Base-by-base conservation (phyloP, 805 yeast genomes). In the Starmerella vitae region DNA sequence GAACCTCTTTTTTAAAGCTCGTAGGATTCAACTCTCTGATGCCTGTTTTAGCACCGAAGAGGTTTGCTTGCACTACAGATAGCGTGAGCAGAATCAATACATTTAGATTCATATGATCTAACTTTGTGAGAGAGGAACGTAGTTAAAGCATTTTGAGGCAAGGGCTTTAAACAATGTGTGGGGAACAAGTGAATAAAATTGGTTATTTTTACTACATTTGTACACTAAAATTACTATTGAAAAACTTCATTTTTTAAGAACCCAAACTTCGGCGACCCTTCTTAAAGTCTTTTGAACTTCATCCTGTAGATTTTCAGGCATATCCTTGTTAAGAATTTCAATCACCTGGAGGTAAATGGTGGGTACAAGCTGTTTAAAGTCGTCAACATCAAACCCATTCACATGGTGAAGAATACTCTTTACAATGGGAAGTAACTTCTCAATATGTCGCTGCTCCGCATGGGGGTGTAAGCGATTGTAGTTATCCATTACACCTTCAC, bases 391-490 rank as follows among this genome's bases (percentile, higher is more conserved):
- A 48, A 91, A 68, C 53, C 76, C 81, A 34, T 74, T 72, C 52
- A 77, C 78, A 3, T 94, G 95, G 56, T 80, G 85, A 46, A 78
- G 63, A 19, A 91, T 79, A 56, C 81, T 94, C 25, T 82, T 78
- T 29, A 88, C 84, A 15, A 91, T 96, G 0, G 97, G 96, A 51
- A 80, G 70, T 93, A 96, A 79, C 3, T 93, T 77, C 14, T 72
- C 67, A 32, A 88, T 74, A 57, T 82, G 82, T 53, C 93, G 72
- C 37, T 72, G 74, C 58, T 81, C 88, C 5, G 73, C 60, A 14
- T 27, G 30, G 38, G 64, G 65, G 46, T 80, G 94, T 49, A 86
- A 67, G 2, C 69, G 66, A 24, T 76, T 69, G 57, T 74, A 86
- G 44, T 86, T 73, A 40, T 70, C 70, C 20, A 85, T 69, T 22